Evolutionary conservation across 176 grass and related monocot genomes (phyloP).

Genomic region (Oryza nivara): DNA sequence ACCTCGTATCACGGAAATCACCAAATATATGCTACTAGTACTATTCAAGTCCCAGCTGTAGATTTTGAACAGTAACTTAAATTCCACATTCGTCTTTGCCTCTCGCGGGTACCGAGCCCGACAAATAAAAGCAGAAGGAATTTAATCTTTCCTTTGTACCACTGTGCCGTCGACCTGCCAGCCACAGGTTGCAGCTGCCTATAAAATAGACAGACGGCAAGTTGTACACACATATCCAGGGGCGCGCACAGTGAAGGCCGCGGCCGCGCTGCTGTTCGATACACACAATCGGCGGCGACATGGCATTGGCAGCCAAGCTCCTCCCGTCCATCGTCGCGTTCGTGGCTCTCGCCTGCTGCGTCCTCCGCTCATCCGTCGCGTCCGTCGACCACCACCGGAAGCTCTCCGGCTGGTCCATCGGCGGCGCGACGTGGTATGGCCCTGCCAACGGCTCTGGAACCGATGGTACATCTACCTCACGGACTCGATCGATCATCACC

Average conservation of each 20-base stretch:
- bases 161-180: neutral
- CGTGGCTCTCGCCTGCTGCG: slow-evolving; percentile 26
- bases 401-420: slow-evolving; percentile 57
- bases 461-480: slow-evolving; percentile 50
- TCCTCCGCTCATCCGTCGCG: slow-evolving; percentile 26
- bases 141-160: neutral
- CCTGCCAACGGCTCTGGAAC: slow-evolving; percentile 55
- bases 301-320: slow-evolving; percentile 21
- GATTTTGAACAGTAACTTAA: neutral
- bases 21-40: neutral
- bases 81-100: neutral
- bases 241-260: too few species aligned
- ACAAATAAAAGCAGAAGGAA: neutral
- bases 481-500: neutral
- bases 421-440: slow-evolving; percentile 86
- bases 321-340: slow-evolving; percentile 19
- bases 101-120: neutral
- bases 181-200: slow-evolving; percentile 8
- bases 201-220: slow-evolving; percentile 41
- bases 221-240: too few species aligned
- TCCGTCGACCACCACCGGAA: slow-evolving; percentile 57
- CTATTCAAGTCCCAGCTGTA: neutral
- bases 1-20: neutral
- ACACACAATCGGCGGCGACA: slow-evolving; percentile 26
- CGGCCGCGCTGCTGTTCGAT: too few species aligned